Percentiles rank a stretch among this genome's conserved stretches.
These are phyloP conservation scores for Neofusicoccum sp. DNA, from an alignment of 2,329 filamentous ascomycete genomes.

Conservation along the genomic window DNA sequence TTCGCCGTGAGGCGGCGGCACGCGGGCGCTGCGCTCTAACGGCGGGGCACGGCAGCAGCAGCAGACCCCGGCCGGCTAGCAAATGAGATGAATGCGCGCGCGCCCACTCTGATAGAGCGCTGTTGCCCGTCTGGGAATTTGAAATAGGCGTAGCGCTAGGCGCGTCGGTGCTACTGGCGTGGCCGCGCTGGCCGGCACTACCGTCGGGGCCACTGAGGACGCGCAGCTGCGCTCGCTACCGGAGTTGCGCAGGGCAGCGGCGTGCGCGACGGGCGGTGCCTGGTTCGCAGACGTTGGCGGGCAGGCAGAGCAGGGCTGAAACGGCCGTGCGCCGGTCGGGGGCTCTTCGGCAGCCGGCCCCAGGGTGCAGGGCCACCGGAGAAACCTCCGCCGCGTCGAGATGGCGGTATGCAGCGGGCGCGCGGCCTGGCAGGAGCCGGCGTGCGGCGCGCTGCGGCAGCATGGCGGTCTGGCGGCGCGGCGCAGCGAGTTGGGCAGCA, in stretches of 20 bases:
- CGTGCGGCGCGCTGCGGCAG: background rate
- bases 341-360: background rate
- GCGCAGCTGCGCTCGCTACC: slow-evolving; percentile 1
- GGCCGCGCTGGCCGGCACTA: background rate
- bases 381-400: background rate
- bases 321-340: slow-evolving; percentile 1
- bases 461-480: background rate
- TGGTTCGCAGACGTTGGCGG: background rate
- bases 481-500: background rate
- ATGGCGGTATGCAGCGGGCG: background rate
- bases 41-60: slow-evolving; percentile 10
- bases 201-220: slow-evolving; percentile 1
- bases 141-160: slow-evolving; percentile 3
- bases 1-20: slow-evolving; percentile 11
- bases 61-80: slow-evolving; percentile 1
- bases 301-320: slow-evolving; percentile 9
- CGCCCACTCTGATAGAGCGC: background rate
- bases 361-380: background rate
- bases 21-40: slow-evolving; percentile 1
- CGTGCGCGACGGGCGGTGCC: background rate
- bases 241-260: background rate
- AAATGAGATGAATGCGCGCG: slow-evolving; percentile 5
- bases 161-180: slow-evolving; percentile 3
- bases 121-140: background rate
- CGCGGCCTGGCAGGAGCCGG: slow-evolving; percentile 1